A percentile compares a stretch with the other conserved stretches of the same genome.
Conservation (phyloP, 257 asterid species). For the Solanum lycopersicoides region DNA sequence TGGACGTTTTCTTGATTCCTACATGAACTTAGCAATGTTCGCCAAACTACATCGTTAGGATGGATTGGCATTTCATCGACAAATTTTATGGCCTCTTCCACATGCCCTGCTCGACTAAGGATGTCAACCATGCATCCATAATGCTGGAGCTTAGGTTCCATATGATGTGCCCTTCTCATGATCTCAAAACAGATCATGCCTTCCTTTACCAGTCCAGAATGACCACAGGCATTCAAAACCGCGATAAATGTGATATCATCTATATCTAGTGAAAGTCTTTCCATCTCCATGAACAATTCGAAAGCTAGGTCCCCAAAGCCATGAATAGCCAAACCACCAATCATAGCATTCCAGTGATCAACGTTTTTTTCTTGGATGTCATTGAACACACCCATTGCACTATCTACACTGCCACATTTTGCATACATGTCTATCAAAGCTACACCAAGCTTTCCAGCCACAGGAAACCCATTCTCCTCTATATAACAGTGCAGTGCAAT, state of each 20-base stretch:
- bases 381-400: slow-evolving; percentile 48
- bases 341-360: slow-evolving; percentile 84
- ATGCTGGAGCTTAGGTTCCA: slow-evolving; percentile 62
- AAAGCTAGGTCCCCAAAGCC: slow-evolving; percentile 70
- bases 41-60: slow-evolving; percentile 67
- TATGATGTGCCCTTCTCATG: slow-evolving; percentile 53
- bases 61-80: slow-evolving; percentile 58
- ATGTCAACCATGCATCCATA: slow-evolving; percentile 85
- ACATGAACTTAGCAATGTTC: slow-evolving; percentile 64
- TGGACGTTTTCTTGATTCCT: slow-evolving; percentile 38
- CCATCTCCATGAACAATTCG: slow-evolving; percentile 63
- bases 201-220: slow-evolving; percentile 80
- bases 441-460: slow-evolving; percentile 57
- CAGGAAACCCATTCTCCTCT: slow-evolving; percentile 26
- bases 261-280: slow-evolving; percentile 31
- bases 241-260: slow-evolving; percentile 73
- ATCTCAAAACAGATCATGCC: slow-evolving; percentile 67
- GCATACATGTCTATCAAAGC: slow-evolving; percentile 81
- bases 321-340: slow-evolving; percentile 78
- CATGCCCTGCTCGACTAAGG: slow-evolving; percentile 58
- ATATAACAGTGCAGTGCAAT: slow-evolving; percentile 36
- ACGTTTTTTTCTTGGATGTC: slow-evolving; percentile 30
- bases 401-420: slow-evolving; percentile 64
- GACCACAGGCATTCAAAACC: slow-evolving; percentile 73
- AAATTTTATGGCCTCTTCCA: slow-evolving; percentile 53